Percentiles rank a stretch among this genome's conserved stretches.
Conservation (phyloP, 2,329 filamentous ascomycete genomes). For the Exophiala lecanii-corni region DNA sequence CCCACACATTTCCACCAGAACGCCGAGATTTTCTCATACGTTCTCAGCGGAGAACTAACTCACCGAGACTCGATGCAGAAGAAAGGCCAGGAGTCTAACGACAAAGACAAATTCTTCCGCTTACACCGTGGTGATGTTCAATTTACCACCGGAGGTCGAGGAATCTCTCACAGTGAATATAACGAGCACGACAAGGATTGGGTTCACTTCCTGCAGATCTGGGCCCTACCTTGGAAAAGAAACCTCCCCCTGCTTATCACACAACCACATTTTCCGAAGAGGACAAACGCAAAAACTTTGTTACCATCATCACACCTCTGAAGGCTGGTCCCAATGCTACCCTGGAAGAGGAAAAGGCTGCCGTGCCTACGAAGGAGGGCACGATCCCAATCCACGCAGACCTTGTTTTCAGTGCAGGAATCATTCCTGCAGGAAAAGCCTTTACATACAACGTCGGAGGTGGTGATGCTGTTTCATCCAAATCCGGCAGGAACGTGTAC, state of each 20-base stretch:
- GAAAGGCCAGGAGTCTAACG: slow-evolving; percentile 58
- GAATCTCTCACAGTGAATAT: slow-evolving; percentile 75
- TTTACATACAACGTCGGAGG: slow-evolving; percentile 72
- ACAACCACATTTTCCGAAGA: slow-evolving; percentile 69
- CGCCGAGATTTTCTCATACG: slow-evolving; percentile 86
- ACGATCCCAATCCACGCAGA: slow-evolving; percentile 82
- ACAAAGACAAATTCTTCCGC: slow-evolving; percentile 60
- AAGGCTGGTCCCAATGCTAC: slow-evolving; percentile 62
- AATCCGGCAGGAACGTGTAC: slow-evolving; percentile 64
- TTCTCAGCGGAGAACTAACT: slow-evolving; percentile 78
- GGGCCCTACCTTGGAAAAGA: slow-evolving; percentile 72
- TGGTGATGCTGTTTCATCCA: slow-evolving; percentile 32
- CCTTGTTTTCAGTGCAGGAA: slow-evolving; percentile 73
- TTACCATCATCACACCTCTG: slow-evolving; percentile 71
- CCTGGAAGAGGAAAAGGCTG: slow-evolving; percentile 58
- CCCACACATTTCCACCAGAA: slow-evolving; percentile 80
- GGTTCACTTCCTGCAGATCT: slow-evolving; percentile 85
- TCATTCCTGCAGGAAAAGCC: slow-evolving; percentile 60
- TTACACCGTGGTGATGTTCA: slow-evolving; percentile 80
- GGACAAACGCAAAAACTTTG: slow-evolving; percentile 64
- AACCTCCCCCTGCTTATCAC: slow-evolving; percentile 73
- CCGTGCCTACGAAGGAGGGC: slow-evolving; percentile 56
- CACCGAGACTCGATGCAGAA: slow-evolving; percentile 81
- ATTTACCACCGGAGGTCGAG: slow-evolving; percentile 81
- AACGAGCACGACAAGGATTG: slow-evolving; percentile 68